These are phyloP conservation scores for Ophiocordyceps australis DNA, from an alignment of 2,329 filamentous ascomycete species.

Conservation along the genomic window DNA sequence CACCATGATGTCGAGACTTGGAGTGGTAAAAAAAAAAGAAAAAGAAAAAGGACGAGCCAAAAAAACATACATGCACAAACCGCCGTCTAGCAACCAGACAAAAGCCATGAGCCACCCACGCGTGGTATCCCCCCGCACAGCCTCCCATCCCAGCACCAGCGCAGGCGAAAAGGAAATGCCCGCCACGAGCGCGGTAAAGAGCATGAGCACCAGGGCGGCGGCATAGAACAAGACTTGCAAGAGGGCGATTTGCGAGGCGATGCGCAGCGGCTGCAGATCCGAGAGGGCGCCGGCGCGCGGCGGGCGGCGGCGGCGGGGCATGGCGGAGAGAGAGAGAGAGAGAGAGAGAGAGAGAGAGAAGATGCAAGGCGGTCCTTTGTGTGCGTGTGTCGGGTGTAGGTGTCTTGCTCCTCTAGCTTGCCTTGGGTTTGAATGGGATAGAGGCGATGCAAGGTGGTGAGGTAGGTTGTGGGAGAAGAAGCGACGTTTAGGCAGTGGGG, in stretches of 20 bases:
- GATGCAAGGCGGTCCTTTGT: too few species aligned
- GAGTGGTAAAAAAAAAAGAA: too few species aligned
- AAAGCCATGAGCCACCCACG: constrained; percentile 42
- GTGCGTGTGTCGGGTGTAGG: too few species aligned
- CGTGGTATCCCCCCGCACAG: constrained; percentile 42
- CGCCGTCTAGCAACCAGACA: constrained; percentile 37
- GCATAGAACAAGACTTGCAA: constrained; percentile 38
- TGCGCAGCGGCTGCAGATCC: constrained; percentile 41
- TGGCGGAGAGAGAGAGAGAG: constrained; percentile 6
- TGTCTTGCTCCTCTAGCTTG: too few species aligned
- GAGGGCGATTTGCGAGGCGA: constrained; percentile 38
- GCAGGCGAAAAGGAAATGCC: constrained; percentile 33
- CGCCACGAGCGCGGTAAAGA: constrained; percentile 41
- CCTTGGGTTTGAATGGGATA: too few species aligned
- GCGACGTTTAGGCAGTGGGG: too few species aligned
- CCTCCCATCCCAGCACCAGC: constrained; percentile 38
- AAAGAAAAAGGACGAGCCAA: too few species aligned
- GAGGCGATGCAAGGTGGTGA: too few species aligned
- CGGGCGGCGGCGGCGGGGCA: constrained; percentile 38
- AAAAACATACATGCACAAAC: constrained; percentile 26
- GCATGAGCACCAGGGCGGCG: constrained; percentile 29
- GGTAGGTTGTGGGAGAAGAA: too few species aligned
- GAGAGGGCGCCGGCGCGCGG: constrained; percentile 40
- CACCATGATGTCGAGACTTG: too few species aligned
- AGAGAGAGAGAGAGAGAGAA: too few species aligned